Evolutionary conservation across 495 filamentous ascomycete genomes (phyloP), one percentile per base, ranked within the genome.

Genomic region (Trichoderma virens): DNA sequence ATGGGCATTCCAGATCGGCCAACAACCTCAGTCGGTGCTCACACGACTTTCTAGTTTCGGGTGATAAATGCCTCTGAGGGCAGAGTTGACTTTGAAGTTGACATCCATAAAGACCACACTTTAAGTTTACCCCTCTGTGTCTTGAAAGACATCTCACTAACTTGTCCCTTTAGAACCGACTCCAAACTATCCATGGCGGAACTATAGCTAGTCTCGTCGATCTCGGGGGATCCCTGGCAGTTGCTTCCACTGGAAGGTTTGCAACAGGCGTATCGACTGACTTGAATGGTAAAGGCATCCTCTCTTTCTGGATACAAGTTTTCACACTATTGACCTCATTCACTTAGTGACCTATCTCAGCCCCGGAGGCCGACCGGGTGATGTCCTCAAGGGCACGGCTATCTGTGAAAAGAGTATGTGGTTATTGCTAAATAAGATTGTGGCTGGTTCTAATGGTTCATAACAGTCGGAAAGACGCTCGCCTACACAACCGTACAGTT

Each of bases 161-260:
- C 62, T 18, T 64, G 27, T 1, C 18, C 2, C 65, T 38, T n/a
- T 30, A 95, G 91, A 98, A 97, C 70, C 87, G 94, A 25, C 81
- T 98, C 9, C 87, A 86, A 59, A 97, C 91, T 61, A 81, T 98
- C 66, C 94, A 98, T 78, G 94, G 94, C 54, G 94, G 93, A 41
- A 95, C 94, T 20, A 92, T 98, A 70, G 93, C 94, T 20, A 92
- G 89, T 74, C 91, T 98, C 89, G 92, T 96, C 54, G 94, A 98
- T 69, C 82, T 98, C 0, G 94, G 94, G 4, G 94, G 94, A 20
- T 96, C 92, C 9, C 79, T 98, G 23, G 94, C 93, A 5, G 93
- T 98, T 31, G 93, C 94, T 30, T 97, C 94, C 2, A 86, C 85
- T 67, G 94, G 94, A 0, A 78, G 96, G 1, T 96, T 86, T 70